These are phyloP conservation scores for Abrus pulchellus DNA, from an alignment of 306 rosid species.

Conservation along the genomic window DNA sequence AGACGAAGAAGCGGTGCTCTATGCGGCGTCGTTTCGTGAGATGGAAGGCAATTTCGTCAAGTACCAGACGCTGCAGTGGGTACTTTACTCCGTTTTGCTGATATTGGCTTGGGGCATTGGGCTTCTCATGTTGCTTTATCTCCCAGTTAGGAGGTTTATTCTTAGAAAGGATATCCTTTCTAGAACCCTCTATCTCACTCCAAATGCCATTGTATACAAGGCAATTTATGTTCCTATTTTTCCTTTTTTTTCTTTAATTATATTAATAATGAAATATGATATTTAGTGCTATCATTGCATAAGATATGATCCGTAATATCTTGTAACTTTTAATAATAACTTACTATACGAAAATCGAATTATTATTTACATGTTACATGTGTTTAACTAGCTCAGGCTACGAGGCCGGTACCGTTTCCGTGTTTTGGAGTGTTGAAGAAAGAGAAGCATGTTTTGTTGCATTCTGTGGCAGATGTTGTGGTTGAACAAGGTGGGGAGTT, in stretches of 20 bases:
- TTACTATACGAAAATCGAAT: too few relatives aligned
- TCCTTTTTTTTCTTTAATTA: not conserved
- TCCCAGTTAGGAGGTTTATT: slow-evolving; percentile 75
- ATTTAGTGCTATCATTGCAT: too few relatives aligned
- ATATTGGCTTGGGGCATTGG: slow-evolving; percentile 93
- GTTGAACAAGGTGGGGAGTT: slow-evolving; percentile 82
- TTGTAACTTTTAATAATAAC: too few relatives aligned
- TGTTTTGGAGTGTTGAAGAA: slow-evolving; percentile 86
- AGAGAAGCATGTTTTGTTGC: slow-evolving; percentile 92
- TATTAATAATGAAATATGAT: too few relatives aligned
- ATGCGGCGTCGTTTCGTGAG: slow-evolving; percentile 80
- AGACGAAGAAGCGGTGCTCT: slow-evolving; percentile 55
- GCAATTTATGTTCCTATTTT: slow-evolving; percentile 36
- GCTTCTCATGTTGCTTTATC: slow-evolving; percentile 78
- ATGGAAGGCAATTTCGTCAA: slow-evolving; percentile 74
- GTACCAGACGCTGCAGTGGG: slow-evolving; percentile 78
- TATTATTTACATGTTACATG: not conserved
- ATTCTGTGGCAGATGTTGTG: slow-evolving; percentile 84
- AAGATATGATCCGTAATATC: too few relatives aligned
- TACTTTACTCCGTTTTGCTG: slow-evolving; percentile 75
- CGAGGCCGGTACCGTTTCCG: slow-evolving; percentile 91
- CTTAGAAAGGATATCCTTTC: slow-evolving; percentile 79
- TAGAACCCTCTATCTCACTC: slow-evolving; percentile 78
- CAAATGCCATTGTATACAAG: slow-evolving; percentile 82
- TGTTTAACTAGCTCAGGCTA: slow-evolving; percentile 67